phyloP scores from a whole-genome alignment of 768 basidiomycete genomes.

The Lactifluus rugatus region DNA sequence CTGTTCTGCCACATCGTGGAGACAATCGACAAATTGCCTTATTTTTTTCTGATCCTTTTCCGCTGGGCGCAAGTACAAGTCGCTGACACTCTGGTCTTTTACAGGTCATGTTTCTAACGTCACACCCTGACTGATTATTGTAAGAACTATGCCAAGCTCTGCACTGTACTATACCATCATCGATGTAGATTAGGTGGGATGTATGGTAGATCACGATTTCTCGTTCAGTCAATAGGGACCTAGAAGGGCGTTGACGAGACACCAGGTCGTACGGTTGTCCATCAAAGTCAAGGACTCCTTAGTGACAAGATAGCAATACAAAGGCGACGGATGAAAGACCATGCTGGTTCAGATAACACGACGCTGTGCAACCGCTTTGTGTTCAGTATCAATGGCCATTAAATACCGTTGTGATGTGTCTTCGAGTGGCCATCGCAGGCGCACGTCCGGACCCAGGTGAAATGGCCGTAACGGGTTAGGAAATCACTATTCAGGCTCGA shows the following conservation, averaged over 20 bases:
- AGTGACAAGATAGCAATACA: neutral
- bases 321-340: neutral
- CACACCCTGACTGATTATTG: neutral
- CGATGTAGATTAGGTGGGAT: conserved; percentile 9
- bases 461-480: no score
- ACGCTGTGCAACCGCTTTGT: neutral
- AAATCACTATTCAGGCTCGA: no score
- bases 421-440: no score
- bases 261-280: neutral
- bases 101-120: neutral
- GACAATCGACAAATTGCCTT: conserved; percentile 50
- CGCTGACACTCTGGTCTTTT: neutral
- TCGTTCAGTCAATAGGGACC: neutral
- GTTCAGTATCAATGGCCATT: neutral
- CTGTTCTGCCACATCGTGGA: conserved; percentile 55
- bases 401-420: neutral
- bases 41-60: conserved; percentile 12
- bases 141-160: neutral
- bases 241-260: neutral
- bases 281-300: no score
- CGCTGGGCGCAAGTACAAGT: neutral
- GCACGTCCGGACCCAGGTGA: no score
- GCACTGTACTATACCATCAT: conserved; percentile 7
- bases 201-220: conserved; percentile 3
- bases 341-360: neutral